These are phyloP conservation scores for Mycena crocata DNA, from an alignment of 768 basidiomycete species.

Conservation along the genomic window DNA sequence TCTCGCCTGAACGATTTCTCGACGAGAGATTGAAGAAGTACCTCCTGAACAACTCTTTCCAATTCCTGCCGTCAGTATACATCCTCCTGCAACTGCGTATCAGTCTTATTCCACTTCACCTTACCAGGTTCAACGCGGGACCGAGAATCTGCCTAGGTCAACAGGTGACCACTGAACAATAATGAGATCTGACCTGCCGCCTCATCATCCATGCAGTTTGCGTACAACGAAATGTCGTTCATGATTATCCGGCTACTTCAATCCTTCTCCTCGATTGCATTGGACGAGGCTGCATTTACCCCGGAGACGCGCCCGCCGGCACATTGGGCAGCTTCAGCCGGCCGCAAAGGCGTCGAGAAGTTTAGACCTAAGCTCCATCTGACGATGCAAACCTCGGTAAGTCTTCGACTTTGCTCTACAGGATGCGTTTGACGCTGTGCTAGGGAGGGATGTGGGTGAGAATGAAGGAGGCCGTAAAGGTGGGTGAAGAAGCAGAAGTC, in stretches of 20 bases:
- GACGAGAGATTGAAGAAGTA: constrained; percentile 49
- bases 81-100: too few relatives aligned
- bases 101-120: too few relatives aligned
- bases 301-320: constrained; percentile 47
- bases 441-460: too few relatives aligned
- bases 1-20: constrained; percentile 56
- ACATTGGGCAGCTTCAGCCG: constrained; percentile 50
- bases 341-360: constrained; percentile 47
- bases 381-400: too few relatives aligned
- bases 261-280: constrained; percentile 44
- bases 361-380: constrained; percentile 49
- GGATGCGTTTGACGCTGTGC: too few relatives aligned
- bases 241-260: constrained; percentile 61
- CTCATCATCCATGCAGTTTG: constrained; percentile 44
- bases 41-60: constrained; percentile 52
- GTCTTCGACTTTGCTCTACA: too few relatives aligned
- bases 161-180: constrained; percentile 30
- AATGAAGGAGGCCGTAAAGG: too few relatives aligned
- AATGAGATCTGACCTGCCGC: not conserved
- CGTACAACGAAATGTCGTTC: constrained; percentile 60
- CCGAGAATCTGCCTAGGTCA: constrained; percentile 44
- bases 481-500: too few relatives aligned
- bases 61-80: constrained; percentile 56
- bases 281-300: constrained; percentile 48
- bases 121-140: constrained; percentile 57